Evolutionary conservation across 306 rosid species (phyloP).

Genomic region (Spatholobus suberectus): DNA sequence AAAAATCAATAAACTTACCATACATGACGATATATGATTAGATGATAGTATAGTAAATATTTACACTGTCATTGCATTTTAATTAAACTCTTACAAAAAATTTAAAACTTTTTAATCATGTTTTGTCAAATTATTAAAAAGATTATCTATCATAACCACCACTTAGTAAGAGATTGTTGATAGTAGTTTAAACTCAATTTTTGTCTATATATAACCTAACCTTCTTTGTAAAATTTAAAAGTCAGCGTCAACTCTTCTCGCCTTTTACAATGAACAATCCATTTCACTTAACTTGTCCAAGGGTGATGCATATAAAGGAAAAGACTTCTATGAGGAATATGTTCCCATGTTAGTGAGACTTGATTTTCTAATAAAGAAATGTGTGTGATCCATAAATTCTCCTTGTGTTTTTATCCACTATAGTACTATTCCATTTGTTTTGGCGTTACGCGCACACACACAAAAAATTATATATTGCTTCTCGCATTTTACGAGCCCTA

Average conservation of each 20-base stretch:
- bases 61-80: too few species aligned
- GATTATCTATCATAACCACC: too few species aligned
- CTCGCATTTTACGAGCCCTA: neutral
- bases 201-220: neutral
- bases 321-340: slow-evolving; percentile 33
- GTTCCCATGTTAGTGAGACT: slow-evolving; percentile 40
- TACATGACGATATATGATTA: neutral
- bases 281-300: slow-evolving; percentile 22
- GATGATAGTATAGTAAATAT: neutral
- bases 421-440: slow-evolving; percentile 2
- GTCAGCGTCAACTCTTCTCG: neutral
- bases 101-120: neutral
- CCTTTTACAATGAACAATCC: slow-evolving; percentile 4
- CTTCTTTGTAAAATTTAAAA: neutral
- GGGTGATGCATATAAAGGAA: slow-evolving; percentile 17
- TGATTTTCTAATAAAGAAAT: slow-evolving; percentile 26
- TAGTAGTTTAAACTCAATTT: neutral
- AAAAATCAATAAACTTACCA: neutral
- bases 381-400: slow-evolving; percentile 28
- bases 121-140: neutral
- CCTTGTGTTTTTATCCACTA: slow-evolving; percentile 9
- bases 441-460: neutral
- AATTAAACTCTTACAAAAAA: neutral
- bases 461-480: neutral
- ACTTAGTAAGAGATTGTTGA: neutral